phyloP scores from a whole-genome alignment of 1,139 yeast genomes.

The Lodderomyces parapsilosis region DNA sequence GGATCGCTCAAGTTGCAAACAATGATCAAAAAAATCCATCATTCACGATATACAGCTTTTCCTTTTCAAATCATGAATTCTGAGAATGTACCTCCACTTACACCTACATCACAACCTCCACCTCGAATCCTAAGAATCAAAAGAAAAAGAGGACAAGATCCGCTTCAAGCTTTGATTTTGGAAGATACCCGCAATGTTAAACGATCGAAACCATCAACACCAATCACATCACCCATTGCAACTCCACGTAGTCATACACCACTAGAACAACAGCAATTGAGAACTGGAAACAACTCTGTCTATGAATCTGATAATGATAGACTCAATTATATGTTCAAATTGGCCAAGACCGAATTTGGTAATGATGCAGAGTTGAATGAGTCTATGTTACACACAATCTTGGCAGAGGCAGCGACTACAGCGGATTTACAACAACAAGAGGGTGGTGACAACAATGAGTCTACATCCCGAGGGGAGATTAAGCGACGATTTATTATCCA shows the following conservation, averaged over 20 bases:
- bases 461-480: too few relatives aligned
- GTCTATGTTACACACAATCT: slow-evolving; percentile 18
- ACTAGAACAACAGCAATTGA: background rate
- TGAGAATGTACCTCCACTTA: background rate
- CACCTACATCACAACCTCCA: slow-evolving; percentile 17
- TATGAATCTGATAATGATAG: slow-evolving; percentile 5
- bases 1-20: background rate
- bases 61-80: background rate
- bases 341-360: slow-evolving; percentile 59
- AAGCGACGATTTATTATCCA: slow-evolving; percentile 4
- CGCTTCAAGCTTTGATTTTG: slow-evolving; percentile 70
- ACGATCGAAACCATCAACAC: slow-evolving; percentile 44
- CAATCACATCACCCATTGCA: slow-evolving; percentile 22
- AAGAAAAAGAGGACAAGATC: slow-evolving; percentile 82
- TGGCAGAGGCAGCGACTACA: slow-evolving; percentile 15
- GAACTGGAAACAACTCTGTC: slow-evolving; percentile 12
- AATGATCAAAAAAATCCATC: background rate
- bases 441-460: too few relatives aligned
- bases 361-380: slow-evolving; percentile 16
- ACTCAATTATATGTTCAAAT: slow-evolving; percentile 47
- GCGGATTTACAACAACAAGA: slow-evolving; percentile 4
- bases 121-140: slow-evolving; percentile 77
- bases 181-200: slow-evolving; percentile 41
- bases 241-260: slow-evolving; percentile 15
- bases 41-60: background rate